Evolutionary conservation across 2,329 filamentous ascomycete genomes (phyloP).

Genomic region (Colletotrichum siamense): DNA sequence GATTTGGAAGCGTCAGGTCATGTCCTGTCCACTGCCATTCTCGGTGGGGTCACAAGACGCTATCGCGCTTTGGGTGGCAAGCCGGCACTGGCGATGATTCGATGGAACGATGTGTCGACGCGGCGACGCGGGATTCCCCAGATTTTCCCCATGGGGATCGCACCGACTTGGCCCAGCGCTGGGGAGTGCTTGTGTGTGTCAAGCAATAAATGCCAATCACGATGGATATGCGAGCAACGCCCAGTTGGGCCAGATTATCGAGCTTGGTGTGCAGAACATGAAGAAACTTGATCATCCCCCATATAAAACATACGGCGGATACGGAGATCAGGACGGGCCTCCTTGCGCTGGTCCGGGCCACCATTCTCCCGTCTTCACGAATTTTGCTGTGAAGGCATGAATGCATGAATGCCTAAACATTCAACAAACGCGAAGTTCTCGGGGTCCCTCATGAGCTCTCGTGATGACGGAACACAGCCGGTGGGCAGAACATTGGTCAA

Average conservation of each 20-base stretch:
- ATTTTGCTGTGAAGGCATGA: background rate
- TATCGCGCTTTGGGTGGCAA: background rate
- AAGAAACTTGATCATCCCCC: background rate
- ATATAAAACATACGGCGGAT: background rate
- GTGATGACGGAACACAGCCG: background rate
- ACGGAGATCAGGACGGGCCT: background rate
- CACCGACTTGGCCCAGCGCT: background rate
- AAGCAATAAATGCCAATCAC: background rate
- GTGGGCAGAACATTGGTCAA: background rate
- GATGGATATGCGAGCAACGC: background rate
- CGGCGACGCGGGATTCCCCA: background rate
- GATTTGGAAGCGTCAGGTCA: background rate
- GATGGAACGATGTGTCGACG: background rate
- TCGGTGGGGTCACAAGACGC: slow-evolving; percentile 9
- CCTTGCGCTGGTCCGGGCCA: background rate
- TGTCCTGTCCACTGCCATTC: background rate
- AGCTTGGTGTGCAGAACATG: background rate
- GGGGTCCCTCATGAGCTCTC: background rate
- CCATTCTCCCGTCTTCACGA: background rate
- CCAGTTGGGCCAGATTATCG: background rate
- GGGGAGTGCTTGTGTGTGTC: background rate
- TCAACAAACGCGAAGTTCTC: background rate
- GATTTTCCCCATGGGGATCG: background rate
- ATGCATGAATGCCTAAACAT: background rate
- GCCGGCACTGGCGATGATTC: background rate